Evolutionary conservation across 768 basidiomycete genomes (phyloP), one percentile per base, ranked within the genome.

Genomic region (Lentinula aciculospora): DNA sequence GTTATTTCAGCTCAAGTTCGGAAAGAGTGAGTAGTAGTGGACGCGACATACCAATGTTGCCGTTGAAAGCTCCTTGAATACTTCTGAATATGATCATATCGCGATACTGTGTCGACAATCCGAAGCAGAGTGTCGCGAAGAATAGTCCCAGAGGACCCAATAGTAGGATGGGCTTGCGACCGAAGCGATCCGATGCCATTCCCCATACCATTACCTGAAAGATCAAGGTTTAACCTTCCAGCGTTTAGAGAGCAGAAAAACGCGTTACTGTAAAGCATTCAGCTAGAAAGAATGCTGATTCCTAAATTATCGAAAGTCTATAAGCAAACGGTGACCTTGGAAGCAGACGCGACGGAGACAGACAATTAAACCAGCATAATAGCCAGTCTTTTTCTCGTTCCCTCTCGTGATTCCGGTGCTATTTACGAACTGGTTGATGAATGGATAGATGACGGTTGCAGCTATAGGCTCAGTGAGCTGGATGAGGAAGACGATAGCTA

Each of bases 401-500:
- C 61, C 61, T 34, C 56, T 47, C 2, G 62, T 62, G 29, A 66
- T 58, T 5, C 63, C 64, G 15, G 58, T 47, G 51, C 56, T 50
- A 15, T 54, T 44, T 31, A 66, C 48, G 19, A 49, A 49, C 48
- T 28, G 29, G n/a, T 29, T 62, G 61, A 68, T 57, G 50, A 67
- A 66, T 32, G 63, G 65, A 40, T 62, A 66, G 36, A 64, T 61
- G 44, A 66, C 70, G 5, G 68, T 66, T 28, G 63, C 63, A 0
- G 68, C 67, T 5, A 72, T 60, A 2, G 71, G 71, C 51, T 72
- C 73, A 17, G 69, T 66, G 9, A 70, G 61, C 51, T 72, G 74
- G 12, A 76, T 65, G 23, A 72, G 48, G 3, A 72, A 60, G 8
- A 76, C 65, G 32, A 78, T 70, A 2, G 64, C 67, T 13, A 76